Evolutionary conservation across 2,329 filamentous ascomycete species (phyloP).

Genomic region (Elsinoe batatas): DNA sequence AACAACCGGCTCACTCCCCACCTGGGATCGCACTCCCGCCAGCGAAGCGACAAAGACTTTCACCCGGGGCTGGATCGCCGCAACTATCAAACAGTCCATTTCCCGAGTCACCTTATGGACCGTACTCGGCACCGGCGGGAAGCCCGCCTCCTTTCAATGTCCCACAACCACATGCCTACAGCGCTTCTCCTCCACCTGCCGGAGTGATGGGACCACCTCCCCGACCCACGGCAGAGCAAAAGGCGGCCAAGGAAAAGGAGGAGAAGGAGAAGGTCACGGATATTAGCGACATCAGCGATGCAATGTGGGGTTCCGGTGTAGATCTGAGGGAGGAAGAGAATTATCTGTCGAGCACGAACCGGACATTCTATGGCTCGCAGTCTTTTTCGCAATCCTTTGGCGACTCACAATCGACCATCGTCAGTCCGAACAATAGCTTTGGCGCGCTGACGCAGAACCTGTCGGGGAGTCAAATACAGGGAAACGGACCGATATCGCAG

Average conservation of each 20-base stretch:
- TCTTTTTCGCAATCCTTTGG: conserved; percentile 20
- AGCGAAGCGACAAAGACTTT: conserved; percentile 62
- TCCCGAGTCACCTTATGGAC: conserved; percentile 14
- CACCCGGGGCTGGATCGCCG: conserved; percentile 55
- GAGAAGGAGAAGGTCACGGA: conserved; percentile 49
- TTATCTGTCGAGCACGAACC: conserved; percentile 58
- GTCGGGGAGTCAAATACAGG: conserved; percentile 29
- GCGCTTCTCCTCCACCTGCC: conserved; percentile 20
- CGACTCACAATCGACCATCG: conserved; percentile 26
- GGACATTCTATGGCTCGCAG: conserved; percentile 15
- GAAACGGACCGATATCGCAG: conserved; percentile 37
- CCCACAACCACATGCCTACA: conserved; percentile 35
- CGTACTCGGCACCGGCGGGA: conserved; percentile 14
- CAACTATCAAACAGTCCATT: conserved; percentile 15
- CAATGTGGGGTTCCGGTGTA: conserved; percentile 73
- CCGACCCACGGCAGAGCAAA: conserved; percentile 41
- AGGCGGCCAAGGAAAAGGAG: conserved; percentile 34
- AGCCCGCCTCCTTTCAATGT: conserved; percentile 41
- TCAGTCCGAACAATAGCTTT: conserved; percentile 37
- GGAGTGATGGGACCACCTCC: conserved; percentile 55
- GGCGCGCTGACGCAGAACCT: conserved; percentile 34
- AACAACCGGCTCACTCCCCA: conserved; percentile 51
- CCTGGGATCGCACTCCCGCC: conserved; percentile 53
- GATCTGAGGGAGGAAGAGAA: conserved; percentile 81
- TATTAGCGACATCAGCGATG: conserved; percentile 70